Evolutionary conservation across 768 basidiomycete species (phyloP).

Genomic region (Russula brevipes): DNA sequence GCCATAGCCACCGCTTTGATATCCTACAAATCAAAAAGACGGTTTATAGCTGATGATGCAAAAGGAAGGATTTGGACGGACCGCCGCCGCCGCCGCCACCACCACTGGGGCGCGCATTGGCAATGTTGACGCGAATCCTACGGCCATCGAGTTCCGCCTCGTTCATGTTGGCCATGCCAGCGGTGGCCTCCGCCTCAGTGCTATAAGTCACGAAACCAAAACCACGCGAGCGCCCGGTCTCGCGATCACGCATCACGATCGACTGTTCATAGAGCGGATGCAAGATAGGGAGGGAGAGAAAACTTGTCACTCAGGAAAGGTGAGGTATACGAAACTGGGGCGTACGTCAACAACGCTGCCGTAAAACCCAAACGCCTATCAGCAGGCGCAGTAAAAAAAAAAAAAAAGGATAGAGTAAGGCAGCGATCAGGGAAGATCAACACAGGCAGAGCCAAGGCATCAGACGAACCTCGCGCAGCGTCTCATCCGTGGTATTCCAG

Average conservation of each 20-base stretch:
- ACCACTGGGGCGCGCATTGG: constrained; percentile 51
- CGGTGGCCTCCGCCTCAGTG: constrained; percentile 58
- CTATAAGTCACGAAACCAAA: constrained; percentile 92
- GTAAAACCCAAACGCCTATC: constrained; percentile 75
- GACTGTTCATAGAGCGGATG: constrained; percentile 45
- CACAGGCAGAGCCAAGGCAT: constrained; percentile 35
- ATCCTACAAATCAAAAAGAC: constrained; percentile 21
- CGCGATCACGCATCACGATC: constrained; percentile 98
- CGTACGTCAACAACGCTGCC: constrained; percentile 91
- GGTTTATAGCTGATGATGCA: neutral
- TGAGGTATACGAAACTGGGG: constrained; percentile 35
- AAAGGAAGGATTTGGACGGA: constrained; percentile 28
- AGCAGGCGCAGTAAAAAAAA: constrained; percentile 14
- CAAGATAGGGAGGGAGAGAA: neutral
- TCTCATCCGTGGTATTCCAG: constrained; percentile 95
- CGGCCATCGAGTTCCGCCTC: constrained; percentile 93
- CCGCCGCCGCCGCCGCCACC: constrained; percentile 38
- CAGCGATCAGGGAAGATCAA: constrained; percentile 25
- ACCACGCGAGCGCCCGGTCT: constrained; percentile 93
- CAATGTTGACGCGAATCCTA: constrained; percentile 81
- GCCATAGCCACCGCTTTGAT: constrained; percentile 34
- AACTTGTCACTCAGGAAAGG: neutral
- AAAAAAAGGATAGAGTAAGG: neutral
- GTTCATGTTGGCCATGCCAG: constrained; percentile 72
- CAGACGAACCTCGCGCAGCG: constrained; percentile 80